Conservation (phyloP, 2,329 filamentous ascomycete species). For the Botrytis aclada region DNA sequence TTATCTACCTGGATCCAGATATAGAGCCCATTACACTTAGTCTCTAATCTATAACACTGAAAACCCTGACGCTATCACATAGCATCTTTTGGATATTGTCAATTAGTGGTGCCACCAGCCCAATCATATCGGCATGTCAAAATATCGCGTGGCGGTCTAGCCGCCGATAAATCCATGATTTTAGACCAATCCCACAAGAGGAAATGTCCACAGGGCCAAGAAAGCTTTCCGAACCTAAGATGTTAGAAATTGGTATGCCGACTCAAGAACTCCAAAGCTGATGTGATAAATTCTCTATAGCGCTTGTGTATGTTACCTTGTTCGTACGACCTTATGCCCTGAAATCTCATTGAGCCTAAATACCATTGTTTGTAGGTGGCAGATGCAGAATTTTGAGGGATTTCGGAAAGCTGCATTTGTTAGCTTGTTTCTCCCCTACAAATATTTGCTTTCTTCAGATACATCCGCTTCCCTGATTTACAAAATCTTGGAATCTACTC, state of each 20-base stretch:
- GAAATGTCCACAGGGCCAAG: background rate
- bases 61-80: background rate
- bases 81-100: background rate
- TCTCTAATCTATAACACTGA: background rate
- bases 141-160: background rate
- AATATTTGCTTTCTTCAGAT: background rate
- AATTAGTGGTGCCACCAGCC: background rate
- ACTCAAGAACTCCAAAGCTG: accelerated
- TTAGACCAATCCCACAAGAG: background rate
- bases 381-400: background rate
- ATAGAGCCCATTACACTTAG: accelerated
- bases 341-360: background rate
- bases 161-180: background rate
- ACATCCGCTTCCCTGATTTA: background rate
- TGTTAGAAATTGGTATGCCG: background rate
- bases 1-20: background rate
- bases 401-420: background rate
- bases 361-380: background rate
- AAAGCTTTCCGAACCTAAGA: background rate
- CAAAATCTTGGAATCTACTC: background rate
- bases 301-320: too few relatives aligned
- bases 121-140: background rate
- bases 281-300: accelerated
- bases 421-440: background rate
- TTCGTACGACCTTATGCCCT: background rate